Base-by-base conservation (phyloP, 768 basidiomycete species). In the Russula griseocarnosa region DNA sequence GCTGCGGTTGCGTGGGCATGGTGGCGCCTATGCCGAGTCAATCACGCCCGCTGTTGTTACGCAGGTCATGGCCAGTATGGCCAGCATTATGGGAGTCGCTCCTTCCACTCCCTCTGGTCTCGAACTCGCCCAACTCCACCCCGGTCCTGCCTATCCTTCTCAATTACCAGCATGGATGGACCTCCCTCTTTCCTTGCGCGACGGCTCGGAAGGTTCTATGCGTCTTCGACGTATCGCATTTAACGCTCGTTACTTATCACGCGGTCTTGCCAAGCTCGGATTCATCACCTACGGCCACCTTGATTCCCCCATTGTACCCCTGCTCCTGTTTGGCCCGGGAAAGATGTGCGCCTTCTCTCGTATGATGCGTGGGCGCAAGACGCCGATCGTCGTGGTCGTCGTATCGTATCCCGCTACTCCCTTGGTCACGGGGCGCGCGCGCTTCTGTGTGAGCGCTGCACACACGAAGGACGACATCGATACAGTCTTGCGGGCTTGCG, bases 381-480 rank as follows among this genome's bases (percentile, higher is more conserved):
- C 86, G 10, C 91, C 94, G 0, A 90, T 96, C 63, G 83, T 94
- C 10, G 84, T 92, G 5, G 94, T 97, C 26, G 90, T 96, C 36
- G 93, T 97, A 8, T 87, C 86, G 30, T 96, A 96, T 73, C 90
- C 88, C 8, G 94, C 94, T 1, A 97, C 94, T 30, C 86, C 94
- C 18, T 83, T 98, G 46, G 86, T 94, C 66, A 92, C 92, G 11
- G 83, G 86, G 50, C 84, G 97, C 32, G 92, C 94, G 58, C 81
- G 97, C 70, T 97, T 98, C 81, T 98, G 97, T 72, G 81, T 98
- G 18, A 93, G 90, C 62, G 90, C 96, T 13, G 79, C 94, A 54
- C 97, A 99, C 80, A 98, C 95, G 61, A 99, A 99, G 79, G 90
- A 94, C 69, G 97, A 99, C 71, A 85, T 98, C 62, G 97, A 99